Conservation (phyloP, 2,329 filamentous ascomycete genomes). For the Penicillium sp. region DNA sequence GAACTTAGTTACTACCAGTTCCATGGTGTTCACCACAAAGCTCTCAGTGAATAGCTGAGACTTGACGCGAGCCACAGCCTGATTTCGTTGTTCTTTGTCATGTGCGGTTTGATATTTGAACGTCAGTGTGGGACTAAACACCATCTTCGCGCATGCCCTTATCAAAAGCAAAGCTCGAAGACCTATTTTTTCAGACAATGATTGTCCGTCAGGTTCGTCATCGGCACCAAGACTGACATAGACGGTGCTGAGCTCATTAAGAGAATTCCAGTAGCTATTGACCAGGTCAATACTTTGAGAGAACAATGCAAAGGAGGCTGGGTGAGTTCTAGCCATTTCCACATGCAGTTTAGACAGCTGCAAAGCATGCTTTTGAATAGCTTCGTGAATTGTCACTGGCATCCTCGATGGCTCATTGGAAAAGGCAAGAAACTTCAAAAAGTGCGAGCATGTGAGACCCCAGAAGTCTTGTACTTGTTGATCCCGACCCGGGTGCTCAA, state of each 20-base stretch:
- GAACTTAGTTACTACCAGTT: conserved; percentile 76
- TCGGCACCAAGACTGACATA: conserved; percentile 46
- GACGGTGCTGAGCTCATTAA: conserved; percentile 67
- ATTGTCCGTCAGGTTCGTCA: conserved; percentile 44
- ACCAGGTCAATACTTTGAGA: conserved; percentile 73
- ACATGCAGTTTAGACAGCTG: conserved; percentile 90
- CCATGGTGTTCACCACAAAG: conserved; percentile 74
- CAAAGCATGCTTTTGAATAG: conserved; percentile 78
- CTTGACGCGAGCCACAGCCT: conserved; percentile 65
- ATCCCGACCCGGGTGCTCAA: conserved; percentile 75
- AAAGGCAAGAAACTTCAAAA: conserved; percentile 66
- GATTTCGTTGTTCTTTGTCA: conserved; percentile 67
- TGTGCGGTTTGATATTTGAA: conserved; percentile 76
- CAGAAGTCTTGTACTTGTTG: conserved; percentile 72
- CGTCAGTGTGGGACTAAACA: conserved; percentile 70
- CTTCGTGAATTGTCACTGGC: conserved; percentile 48
- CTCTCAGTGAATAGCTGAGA: conserved; percentile 67
- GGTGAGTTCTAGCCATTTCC: conserved; percentile 72
- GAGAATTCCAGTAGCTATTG: conserved; percentile 77
- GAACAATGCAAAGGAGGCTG: conserved; percentile 74
- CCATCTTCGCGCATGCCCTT: conserved; percentile 76
- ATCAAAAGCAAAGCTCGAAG: conserved; percentile 78
- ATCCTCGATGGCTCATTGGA: conserved; percentile 55
- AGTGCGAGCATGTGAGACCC: conserved; percentile 68
- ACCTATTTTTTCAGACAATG: conserved; percentile 69